Base-by-base conservation (phyloP, 768 basidiomycete species). In the Boletus rubescentipes region DNA sequence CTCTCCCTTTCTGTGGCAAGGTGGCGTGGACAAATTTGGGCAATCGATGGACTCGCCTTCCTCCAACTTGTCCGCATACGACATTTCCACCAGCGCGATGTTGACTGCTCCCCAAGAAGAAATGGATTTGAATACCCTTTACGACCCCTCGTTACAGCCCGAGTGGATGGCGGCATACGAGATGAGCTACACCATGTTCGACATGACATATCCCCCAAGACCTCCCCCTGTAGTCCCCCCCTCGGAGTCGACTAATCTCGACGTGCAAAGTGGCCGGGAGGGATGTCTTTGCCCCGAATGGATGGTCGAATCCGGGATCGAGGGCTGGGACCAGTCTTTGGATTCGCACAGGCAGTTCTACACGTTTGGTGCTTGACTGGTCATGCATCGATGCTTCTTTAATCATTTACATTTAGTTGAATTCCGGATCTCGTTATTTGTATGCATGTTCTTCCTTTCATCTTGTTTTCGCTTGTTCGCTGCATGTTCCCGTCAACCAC, bases 201-300 rank as follows among this genome's bases (percentile, higher is more conserved):
- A 43, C 32, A 7, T 2, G 32, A 34, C 29, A 3, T 3, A 46
- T 18, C 8, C 8, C 5, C 49, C 30, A 5, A 21, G 45, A 9
- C 4, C 23, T 20, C 18, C 32, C 29, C 29, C 11, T 4, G 34
- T 0, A 29, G 21, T 4, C 12, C n/a, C 38, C 8, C 5, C 46
- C 11, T n/a, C 21, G 0, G 21, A 18, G 1, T 18, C 6, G 26
- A 21, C 10, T 4, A 5, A 2, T 30, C 7, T 35, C 21, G 39
- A 54, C 10, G 2, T 7, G 8, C 18, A 5, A 18, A 44, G 40
- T 0, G 31, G 31, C 6, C 57, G 31, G 12, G 54, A 60, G 2
- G 63, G 54, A n/a, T 62, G 60, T 46, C 51, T 65, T 5, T 64
- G 57, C 12, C 55, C 63, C n/a, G 63, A 64, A 9, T 64, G 63